Conservation (phyloP, 768 basidiomycete species). For the Pleurotus platypus region DNA sequence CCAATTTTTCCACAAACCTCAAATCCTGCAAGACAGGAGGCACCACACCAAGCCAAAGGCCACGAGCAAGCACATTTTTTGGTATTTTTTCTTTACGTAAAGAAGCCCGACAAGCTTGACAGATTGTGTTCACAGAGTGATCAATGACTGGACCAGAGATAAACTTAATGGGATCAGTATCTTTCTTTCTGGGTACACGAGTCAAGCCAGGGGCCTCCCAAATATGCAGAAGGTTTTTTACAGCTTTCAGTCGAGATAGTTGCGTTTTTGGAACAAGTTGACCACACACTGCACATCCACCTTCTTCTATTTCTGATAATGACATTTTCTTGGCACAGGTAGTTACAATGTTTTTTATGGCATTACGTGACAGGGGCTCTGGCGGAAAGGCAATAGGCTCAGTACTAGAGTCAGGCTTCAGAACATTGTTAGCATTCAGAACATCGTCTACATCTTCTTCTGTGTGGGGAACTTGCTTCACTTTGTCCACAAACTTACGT, state of each 20-base stretch:
- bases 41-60: conserved; percentile 26
- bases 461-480: neutral
- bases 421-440: too few species aligned
- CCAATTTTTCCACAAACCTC: conserved; percentile 19
- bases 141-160: neutral
- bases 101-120: conserved; percentile 2
- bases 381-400: neutral
- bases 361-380: neutral
- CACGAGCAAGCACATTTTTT: conserved; percentile 21
- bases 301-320: neutral
- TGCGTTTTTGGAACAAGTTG: neutral
- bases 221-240: neutral
- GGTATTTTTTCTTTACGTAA: conserved; percentile 11
- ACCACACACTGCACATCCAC: conserved; percentile 2
- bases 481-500: neutral
- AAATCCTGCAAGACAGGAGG: conserved; percentile 17
- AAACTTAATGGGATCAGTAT: neutral
- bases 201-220: neutral
- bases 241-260: neutral
- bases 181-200: neutral
- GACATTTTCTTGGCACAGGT: neutral
- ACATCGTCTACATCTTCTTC: neutral
- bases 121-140: neutral
- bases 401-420: too few species aligned
- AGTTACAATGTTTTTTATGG: neutral